Evolutionary conservation across 2,329 filamentous ascomycete species (phyloP).

Genomic region (Clonostachys sp.): DNA sequence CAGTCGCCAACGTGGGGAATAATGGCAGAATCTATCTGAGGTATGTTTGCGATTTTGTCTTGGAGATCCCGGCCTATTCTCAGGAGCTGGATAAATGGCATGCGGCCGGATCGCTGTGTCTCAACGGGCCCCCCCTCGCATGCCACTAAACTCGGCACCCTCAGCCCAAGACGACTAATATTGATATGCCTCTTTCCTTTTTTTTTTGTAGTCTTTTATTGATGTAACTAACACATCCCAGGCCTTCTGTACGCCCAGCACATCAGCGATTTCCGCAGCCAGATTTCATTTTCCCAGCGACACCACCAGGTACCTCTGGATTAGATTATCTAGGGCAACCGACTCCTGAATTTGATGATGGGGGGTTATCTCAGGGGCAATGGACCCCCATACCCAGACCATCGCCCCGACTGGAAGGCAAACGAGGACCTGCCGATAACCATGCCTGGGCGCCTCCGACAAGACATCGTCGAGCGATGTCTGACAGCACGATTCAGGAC

Average conservation of each 20-base stretch:
- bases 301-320: slow-evolving; percentile 54
- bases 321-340: slow-evolving; percentile 37
- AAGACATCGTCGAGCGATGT: slow-evolving; percentile 60
- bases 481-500: slow-evolving; percentile 74
- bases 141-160: too few species aligned
- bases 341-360: slow-evolving; percentile 12
- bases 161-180: too few species aligned
- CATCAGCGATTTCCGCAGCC: slow-evolving; percentile 59
- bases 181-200: too few species aligned
- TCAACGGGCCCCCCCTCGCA: neutral
- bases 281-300: slow-evolving; percentile 54
- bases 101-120: neutral
- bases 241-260: slow-evolving; percentile 57
- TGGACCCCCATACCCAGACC: slow-evolving; percentile 37
- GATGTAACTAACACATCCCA: slow-evolving; percentile 18
- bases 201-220: neutral
- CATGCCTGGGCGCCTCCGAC: slow-evolving; percentile 8
- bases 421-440: neutral
- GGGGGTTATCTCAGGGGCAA: slow-evolving; percentile 22
- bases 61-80: too few species aligned
- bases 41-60: slow-evolving; percentile 38
- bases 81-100: neutral
- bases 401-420: slow-evolving; percentile 22
- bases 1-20: slow-evolving; percentile 77
- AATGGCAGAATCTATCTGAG: slow-evolving; percentile 79